Evolutionary conservation across 2,329 filamentous ascomycete species (phyloP), one percentile per base, ranked within the genome.

Genomic region (Diplocarpon rosae): DNA sequence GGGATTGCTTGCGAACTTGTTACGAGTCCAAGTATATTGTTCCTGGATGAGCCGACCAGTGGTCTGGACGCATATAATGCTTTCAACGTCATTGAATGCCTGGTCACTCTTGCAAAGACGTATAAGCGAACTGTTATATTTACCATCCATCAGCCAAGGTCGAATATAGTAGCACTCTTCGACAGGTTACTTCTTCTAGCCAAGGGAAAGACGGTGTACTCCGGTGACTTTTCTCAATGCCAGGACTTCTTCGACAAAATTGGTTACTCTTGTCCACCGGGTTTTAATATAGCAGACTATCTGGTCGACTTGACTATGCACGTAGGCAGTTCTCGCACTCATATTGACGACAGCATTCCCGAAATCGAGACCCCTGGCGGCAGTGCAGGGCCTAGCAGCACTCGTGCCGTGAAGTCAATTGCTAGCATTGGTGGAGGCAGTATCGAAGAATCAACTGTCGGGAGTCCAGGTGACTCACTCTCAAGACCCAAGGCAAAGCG

Each of bases 271-370:
- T 98, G 93, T 59, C 92, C 92, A 10, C 83, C 89, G 17, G 93
- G 93, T 2, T 98, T 96, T 74, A 98, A 98, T 59, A 96, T 98
- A 64, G 92, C 92, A 3, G 92, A 98, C 63, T 98, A 95, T 60
- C 76, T 98, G 5, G 89, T 98, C 27, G 92, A 98, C 62, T 72
- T 98, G 33, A 96, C 92, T 0, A 96, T 98, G 90, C 92, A 98
- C 62, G 89, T 88, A 17, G 78, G 85, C 47, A 71, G 73, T 42
- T 68, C 72, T 12, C 68, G 65, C 31, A 70, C 72, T 1, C 66
- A 72, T 10, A 64, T 70, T 1, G 71, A 78, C 27, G 76, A 79
- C 39, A 67, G 75, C 36, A 75, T 70, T 15, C 68, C 73, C 6
- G 66, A 76, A 2, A 73, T 78, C 45, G 75, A 81, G 29, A 76